Evolutionary conservation across 306 rosid species (phyloP).

Genomic region (Trifolium subterraneum): DNA sequence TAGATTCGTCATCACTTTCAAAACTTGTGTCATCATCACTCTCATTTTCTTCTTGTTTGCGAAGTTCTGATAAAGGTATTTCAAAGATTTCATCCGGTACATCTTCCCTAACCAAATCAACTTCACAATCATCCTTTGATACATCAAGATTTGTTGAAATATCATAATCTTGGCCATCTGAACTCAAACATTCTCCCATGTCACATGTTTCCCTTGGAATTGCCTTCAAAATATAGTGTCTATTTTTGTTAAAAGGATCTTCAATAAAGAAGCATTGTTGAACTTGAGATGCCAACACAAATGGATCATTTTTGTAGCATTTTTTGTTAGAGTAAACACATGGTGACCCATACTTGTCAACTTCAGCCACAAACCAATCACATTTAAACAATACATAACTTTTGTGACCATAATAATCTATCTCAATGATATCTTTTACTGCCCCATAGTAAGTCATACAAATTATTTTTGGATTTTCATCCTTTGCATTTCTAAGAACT

Average conservation of each 20-base stretch:
- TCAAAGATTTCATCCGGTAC: not conserved
- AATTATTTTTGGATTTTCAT: not conserved
- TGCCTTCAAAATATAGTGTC: no score
- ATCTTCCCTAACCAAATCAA: not conserved
- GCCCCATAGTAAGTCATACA: not conserved
- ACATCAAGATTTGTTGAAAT: not conserved
- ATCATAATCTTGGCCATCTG: not conserved
- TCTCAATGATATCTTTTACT: not conserved
- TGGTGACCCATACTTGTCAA: not conserved
- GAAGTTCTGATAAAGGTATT: not conserved
- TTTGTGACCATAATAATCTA: not conserved
- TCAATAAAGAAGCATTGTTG: no score
- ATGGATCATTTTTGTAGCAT: not conserved
- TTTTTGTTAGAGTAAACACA: not conserved
- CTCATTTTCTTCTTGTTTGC: not conserved
- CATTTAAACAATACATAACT: not conserved
- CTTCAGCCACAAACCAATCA: not conserved
- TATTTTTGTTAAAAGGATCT: no score
- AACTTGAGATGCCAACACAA: no score
- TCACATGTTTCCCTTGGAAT: no score
- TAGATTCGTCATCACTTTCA: not conserved
- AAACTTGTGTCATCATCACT: not conserved
- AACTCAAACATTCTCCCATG: not conserved
- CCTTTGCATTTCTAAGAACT: not conserved
- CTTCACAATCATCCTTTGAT: not conserved